Percentiles rank a stretch among this genome's conserved stretches.
phyloP scores from a whole-genome alignment of 1,139 yeast species.

The Barnettozyma hawaiiensis region DNA sequence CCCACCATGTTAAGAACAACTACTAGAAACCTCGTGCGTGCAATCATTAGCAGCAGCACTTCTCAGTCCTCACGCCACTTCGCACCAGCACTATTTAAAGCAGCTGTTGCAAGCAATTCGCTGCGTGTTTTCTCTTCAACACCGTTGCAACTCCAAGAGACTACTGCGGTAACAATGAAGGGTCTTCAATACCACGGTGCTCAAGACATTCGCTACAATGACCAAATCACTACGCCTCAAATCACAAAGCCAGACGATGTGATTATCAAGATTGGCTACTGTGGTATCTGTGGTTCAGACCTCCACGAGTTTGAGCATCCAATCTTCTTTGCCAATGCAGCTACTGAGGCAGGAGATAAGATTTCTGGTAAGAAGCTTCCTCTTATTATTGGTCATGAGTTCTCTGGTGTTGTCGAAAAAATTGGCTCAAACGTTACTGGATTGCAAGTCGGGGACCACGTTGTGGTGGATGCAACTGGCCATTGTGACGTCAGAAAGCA shows the following conservation, averaged over 20 bases:
- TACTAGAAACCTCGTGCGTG: background rate
- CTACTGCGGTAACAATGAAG: constrained; percentile 40
- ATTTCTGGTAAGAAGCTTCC: constrained; percentile 36
- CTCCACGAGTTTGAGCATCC: constrained; percentile 50
- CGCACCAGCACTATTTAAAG: background rate
- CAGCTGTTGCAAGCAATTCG: background rate
- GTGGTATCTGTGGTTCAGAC: constrained; percentile 56
- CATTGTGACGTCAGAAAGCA: constrained; percentile 41
- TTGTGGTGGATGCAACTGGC: constrained; percentile 51
- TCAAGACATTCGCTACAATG: constrained; percentile 41
- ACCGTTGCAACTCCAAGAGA: background rate
- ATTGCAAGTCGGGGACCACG: constrained; percentile 38
- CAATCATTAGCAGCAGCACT: background rate
- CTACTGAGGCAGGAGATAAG: constrained; percentile 25
- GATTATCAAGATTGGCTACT: constrained; percentile 43
- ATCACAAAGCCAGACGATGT: constrained; percentile 43
- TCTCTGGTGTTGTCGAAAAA: constrained; percentile 37
- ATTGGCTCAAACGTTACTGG: constrained; percentile 33
- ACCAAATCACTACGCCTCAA: constrained; percentile 40
- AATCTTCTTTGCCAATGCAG: constrained; percentile 39
- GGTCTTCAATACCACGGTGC: constrained; percentile 51
- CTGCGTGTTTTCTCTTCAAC: background rate
- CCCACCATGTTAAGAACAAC: constrained; percentile 1
- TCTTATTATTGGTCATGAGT: constrained; percentile 60
- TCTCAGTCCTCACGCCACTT: background rate